These are phyloP conservation scores for Hydnomerulius pinastri DNA, from an alignment of 768 basidiomycete genomes.

Conservation along the genomic window DNA sequence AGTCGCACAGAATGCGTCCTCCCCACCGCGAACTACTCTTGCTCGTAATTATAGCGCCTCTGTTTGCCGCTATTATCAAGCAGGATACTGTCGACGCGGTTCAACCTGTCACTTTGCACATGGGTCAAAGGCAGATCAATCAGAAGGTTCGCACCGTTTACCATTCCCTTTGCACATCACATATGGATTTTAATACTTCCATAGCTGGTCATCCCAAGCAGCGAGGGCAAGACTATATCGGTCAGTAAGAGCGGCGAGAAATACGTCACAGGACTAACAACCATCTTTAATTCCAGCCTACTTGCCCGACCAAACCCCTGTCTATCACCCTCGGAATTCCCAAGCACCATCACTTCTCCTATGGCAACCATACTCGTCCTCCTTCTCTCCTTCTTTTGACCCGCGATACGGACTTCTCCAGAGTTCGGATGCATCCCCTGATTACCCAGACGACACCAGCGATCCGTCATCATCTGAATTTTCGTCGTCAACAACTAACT, in stretches of 20 bases:
- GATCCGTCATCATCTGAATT: slow-evolving; percentile 29
- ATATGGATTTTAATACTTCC: slow-evolving; percentile 3
- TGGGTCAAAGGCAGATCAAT: slow-evolving; percentile 3
- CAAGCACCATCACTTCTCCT: slow-evolving; percentile 19
- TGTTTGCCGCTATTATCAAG: slow-evolving; percentile 27
- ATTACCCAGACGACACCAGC: slow-evolving; percentile 26
- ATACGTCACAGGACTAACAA: slow-evolving; percentile 3
- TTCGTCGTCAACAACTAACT: slow-evolving; percentile 11
- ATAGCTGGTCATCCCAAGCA: slow-evolving; percentile 12
- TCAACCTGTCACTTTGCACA: slow-evolving; percentile 29
- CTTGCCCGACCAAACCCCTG: slow-evolving; percentile 14
- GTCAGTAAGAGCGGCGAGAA: slow-evolving; percentile 12
- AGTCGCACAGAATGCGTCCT: slow-evolving; percentile 11
- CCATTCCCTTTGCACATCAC: background rate
- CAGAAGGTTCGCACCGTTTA: slow-evolving; percentile 16
- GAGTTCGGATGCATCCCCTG: slow-evolving; percentile 8
- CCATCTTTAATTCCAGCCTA: slow-evolving; percentile 17
- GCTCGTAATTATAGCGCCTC: slow-evolving; percentile 8
- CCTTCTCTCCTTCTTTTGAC: slow-evolving; percentile 17
- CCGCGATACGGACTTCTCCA: slow-evolving; percentile 10
- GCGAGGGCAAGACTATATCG: slow-evolving; percentile 14
- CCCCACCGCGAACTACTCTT: background rate
- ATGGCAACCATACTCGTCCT: slow-evolving; percentile 34
- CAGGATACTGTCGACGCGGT: slow-evolving; percentile 29
- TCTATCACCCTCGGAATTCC: slow-evolving; percentile 18